These are phyloP conservation scores for Quercus dentata DNA, from an alignment of 306 rosid genomes.

Conservation along the genomic window DNA sequence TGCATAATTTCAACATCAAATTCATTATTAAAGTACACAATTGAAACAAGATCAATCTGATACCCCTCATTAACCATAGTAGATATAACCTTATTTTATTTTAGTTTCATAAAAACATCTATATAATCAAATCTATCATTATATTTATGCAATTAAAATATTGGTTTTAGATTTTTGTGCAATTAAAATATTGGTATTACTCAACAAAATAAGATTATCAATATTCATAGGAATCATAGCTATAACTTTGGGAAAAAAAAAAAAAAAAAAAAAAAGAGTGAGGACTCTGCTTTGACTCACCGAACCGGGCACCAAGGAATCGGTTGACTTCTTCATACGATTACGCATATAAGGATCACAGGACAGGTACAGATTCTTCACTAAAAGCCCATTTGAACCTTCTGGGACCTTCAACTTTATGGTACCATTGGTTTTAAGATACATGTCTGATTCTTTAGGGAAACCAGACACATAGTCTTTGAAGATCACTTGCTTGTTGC, in stretches of 20 bases:
- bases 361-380: constrained; percentile 46
- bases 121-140: neutral
- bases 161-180: too few species aligned
- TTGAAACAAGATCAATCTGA: neutral
- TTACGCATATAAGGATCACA: constrained; percentile 44
- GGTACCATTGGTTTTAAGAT: neutral
- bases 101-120: too few species aligned
- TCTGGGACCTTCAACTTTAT: constrained; percentile 26
- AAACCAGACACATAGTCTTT: constrained; percentile 26
- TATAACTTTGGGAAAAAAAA: too few species aligned
- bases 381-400: constrained; percentile 24
- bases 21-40: neutral
- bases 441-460: constrained; percentile 39
- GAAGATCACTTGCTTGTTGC: constrained; percentile 39
- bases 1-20: constrained; percentile 7
- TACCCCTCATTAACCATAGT: neutral
- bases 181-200: too few species aligned
- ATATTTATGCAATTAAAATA: neutral
- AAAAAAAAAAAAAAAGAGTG: neutral
- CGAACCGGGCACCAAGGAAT: constrained; percentile 17
- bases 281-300: constrained; percentile 1
- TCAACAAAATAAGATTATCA: too few species aligned
- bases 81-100: neutral
- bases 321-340: constrained; percentile 15
- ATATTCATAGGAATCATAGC: too few species aligned